Conservation (phyloP, 1,139 yeast species). For the Sugiyamaella castrensis region DNA sequence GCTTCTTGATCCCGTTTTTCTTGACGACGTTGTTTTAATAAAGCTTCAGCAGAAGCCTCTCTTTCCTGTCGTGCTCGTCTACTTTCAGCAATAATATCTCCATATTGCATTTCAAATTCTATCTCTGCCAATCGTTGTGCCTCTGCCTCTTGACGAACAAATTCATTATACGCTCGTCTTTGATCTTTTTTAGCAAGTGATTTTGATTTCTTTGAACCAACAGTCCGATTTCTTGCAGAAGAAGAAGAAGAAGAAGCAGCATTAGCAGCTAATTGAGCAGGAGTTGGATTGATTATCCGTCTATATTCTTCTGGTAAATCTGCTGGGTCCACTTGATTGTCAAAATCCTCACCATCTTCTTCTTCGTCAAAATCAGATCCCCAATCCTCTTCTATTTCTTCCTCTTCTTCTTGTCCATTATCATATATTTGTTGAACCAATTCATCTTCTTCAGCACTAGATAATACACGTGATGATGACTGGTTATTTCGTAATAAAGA, state of each 20-base stretch:
- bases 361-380: conserved; percentile 1
- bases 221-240: conserved; percentile 20
- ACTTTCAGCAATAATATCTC: conserved; percentile 33
- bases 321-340: background rate
- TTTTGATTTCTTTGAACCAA: conserved; percentile 36
- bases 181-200: conserved; percentile 35
- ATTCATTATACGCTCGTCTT: conserved; percentile 35
- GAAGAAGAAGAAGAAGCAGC: conserved; percentile 11
- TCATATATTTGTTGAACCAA: background rate
- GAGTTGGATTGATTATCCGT: conserved; percentile 20
- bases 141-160: conserved; percentile 33
- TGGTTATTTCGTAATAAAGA: background rate
- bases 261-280: conserved; percentile 15
- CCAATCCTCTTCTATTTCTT: conserved; percentile 9
- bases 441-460: conserved; percentile 8
- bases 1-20: conserved; percentile 25
- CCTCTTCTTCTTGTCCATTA: conserved; percentile 13
- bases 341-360: conserved; percentile 3
- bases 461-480: background rate
- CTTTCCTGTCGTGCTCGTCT: conserved; percentile 27
- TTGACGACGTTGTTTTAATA: conserved; percentile 23
- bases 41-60: conserved; percentile 24
- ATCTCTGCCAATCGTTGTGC: conserved; percentile 26
- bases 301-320: conserved; percentile 12
- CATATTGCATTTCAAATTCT: conserved; percentile 30